Evolutionary conservation across 805 yeast species (phyloP).

Genomic region (Spencermartinsiella europaea): DNA sequence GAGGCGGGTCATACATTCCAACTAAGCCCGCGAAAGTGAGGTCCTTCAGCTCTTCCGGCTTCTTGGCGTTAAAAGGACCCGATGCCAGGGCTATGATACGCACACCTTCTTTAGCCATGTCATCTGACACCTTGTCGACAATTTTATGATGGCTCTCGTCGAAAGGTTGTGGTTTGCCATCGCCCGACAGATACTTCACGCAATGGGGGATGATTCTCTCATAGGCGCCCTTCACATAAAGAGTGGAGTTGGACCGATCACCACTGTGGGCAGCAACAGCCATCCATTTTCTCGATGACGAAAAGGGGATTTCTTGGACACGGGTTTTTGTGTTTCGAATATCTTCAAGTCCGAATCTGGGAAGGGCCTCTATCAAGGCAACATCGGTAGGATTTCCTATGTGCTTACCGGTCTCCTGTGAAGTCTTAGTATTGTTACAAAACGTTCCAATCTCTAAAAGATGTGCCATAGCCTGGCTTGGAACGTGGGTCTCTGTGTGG

Average conservation of each 20-base stretch:
- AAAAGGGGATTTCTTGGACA: constrained; percentile 74
- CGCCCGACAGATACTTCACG: constrained; percentile 50
- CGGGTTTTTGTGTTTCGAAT: constrained; percentile 53
- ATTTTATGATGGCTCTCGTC: constrained; percentile 42
- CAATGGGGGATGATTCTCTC: constrained; percentile 66
- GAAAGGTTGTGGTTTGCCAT: constrained; percentile 56
- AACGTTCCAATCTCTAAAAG: constrained; percentile 28
- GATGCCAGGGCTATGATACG: constrained; percentile 80
- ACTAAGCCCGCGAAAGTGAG: constrained; percentile 78
- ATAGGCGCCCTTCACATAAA: constrained; percentile 82
- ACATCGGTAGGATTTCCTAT: constrained; percentile 95
- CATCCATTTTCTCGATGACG: constrained; percentile 82
- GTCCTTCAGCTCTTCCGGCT: constrained; percentile 34
- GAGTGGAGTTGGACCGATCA: constrained; percentile 47
- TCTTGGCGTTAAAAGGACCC: constrained; percentile 23
- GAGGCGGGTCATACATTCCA: constrained; percentile 98
- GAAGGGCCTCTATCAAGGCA: constrained; percentile 73
- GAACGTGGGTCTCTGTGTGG: constrained; percentile 8
- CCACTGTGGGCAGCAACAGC: constrained; percentile 69
- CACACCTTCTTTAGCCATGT: constrained; percentile 75
- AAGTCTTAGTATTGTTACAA: constrained; percentile 33
- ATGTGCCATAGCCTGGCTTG: constrained; percentile 15
- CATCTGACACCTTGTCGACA: constrained; percentile 54
- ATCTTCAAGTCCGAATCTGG: constrained; percentile 69
- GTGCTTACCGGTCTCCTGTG: constrained; percentile 55